These are phyloP conservation scores for Salvia miltiorrhiza DNA, from an alignment of 257 asterid species.

Conservation along the genomic window DNA sequence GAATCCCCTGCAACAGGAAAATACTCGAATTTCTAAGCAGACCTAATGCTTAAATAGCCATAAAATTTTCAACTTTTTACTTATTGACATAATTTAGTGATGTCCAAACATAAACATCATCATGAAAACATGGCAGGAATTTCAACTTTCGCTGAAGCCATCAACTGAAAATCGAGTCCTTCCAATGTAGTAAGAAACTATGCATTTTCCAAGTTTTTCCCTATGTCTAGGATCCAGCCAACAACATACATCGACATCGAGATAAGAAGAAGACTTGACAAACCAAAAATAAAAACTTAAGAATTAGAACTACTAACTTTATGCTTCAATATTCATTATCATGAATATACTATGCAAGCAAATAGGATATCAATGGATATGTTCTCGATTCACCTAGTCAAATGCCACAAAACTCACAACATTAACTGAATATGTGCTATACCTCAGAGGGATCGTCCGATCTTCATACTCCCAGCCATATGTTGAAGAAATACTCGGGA, in stretches of 20 bases:
- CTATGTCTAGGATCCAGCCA: too few relatives aligned
- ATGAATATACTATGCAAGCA: not conserved
- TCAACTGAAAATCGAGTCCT: too few relatives aligned
- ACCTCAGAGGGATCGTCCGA: constrained; percentile 65
- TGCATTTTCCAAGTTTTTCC: too few relatives aligned
- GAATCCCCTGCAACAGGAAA: constrained; percentile 64
- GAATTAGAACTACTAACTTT: not conserved
- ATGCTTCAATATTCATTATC: not conserved
- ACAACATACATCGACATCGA: too few relatives aligned
- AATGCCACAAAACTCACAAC: not conserved
- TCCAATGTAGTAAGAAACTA: too few relatives aligned
- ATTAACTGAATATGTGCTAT: constrained; percentile 3
- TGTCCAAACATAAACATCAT: too few relatives aligned
- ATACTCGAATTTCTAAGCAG: not conserved
- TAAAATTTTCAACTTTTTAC: not conserved
- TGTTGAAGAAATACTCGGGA: constrained; percentile 33
- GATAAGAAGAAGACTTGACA: not conserved
- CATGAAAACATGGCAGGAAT: too few relatives aligned
- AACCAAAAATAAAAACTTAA: too few relatives aligned
- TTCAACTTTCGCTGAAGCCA: too few relatives aligned
- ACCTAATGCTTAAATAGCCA: not conserved
- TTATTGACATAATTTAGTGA: too few relatives aligned
- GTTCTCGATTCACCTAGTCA: not conserved
- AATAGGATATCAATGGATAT: not conserved
- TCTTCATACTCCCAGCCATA: constrained; percentile 53